These are phyloP conservation scores for Verticillium alfalfae DNA, from an alignment of 2,329 filamentous ascomycete genomes.

Conservation along the genomic window DNA sequence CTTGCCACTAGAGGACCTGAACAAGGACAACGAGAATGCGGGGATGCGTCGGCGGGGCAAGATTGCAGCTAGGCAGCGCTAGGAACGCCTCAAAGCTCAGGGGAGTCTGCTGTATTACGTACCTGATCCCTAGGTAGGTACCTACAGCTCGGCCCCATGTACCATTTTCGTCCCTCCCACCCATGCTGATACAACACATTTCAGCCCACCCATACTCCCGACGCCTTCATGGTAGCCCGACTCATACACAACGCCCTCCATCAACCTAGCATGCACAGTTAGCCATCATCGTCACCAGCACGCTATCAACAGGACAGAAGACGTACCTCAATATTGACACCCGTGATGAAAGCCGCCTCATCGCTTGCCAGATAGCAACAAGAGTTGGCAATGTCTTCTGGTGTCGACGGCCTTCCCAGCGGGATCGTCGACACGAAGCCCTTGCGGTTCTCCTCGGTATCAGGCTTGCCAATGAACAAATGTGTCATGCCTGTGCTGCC, in stretches of 20 bases:
- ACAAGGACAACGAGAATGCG: no score
- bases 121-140: no score
- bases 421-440: constrained; percentile 14
- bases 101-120: no score
- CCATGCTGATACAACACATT: no score
- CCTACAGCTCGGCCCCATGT: background rate
- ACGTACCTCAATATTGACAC: constrained; percentile 56
- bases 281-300: background rate
- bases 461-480: constrained; percentile 54
- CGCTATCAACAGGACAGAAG: background rate
- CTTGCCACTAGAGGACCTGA: no score
- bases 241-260: constrained; percentile 20
- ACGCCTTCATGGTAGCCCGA: no score
- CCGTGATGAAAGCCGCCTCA: constrained; percentile 67
- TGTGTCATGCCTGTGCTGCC: constrained; percentile 58
- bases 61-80: no score
- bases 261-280: constrained; percentile 13
- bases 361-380: constrained; percentile 66
- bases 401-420: constrained; percentile 27
- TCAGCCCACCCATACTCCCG: background rate
- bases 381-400: constrained; percentile 65
- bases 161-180: background rate
- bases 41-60: no score
- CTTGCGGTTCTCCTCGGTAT: constrained; percentile 53
- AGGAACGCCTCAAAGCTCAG: no score